Evolutionary conservation across 257 asterid species (phyloP).

Genomic region (Nicotiana otophora): DNA sequence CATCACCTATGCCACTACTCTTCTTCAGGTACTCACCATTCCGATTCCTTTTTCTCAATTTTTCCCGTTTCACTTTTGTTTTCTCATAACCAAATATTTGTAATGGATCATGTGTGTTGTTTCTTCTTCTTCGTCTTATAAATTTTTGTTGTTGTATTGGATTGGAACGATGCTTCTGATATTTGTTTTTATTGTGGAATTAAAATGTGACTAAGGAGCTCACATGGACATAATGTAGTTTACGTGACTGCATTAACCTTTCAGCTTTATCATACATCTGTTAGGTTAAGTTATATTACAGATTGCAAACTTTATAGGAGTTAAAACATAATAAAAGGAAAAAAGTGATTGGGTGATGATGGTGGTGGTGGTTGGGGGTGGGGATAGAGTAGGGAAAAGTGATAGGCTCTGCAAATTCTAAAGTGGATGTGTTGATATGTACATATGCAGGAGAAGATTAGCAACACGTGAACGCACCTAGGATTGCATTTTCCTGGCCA

Average conservation of each 20-base stretch:
- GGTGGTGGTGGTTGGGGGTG: too few species aligned
- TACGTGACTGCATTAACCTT: not conserved
- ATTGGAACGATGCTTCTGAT: not conserved
- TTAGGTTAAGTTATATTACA: not conserved
- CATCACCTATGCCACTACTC: slow-evolving; percentile 74
- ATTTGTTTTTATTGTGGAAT: not conserved
- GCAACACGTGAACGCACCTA: not conserved
- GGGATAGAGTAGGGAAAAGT: not conserved
- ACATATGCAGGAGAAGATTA: not conserved
- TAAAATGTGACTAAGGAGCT: not conserved
- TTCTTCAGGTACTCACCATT: slow-evolving; percentile 56
- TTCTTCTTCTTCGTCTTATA: not conserved
- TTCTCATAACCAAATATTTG: not conserved
- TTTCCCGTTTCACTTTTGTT: not conserved
- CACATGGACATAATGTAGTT: not conserved
- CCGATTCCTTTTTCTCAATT: not conserved
- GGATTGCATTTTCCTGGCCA: not conserved
- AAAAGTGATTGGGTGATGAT: not conserved
- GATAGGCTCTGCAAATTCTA: not conserved
- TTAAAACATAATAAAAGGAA: not conserved
- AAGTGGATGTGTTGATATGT: not conserved
- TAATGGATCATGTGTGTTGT: not conserved
- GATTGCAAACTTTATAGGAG: not conserved
- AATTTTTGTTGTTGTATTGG: not conserved
- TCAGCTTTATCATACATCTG: not conserved